These are phyloP conservation scores for Pichia nanzhaoensis DNA, from an alignment of 805 yeast genomes.

Conservation along the genomic window DNA sequence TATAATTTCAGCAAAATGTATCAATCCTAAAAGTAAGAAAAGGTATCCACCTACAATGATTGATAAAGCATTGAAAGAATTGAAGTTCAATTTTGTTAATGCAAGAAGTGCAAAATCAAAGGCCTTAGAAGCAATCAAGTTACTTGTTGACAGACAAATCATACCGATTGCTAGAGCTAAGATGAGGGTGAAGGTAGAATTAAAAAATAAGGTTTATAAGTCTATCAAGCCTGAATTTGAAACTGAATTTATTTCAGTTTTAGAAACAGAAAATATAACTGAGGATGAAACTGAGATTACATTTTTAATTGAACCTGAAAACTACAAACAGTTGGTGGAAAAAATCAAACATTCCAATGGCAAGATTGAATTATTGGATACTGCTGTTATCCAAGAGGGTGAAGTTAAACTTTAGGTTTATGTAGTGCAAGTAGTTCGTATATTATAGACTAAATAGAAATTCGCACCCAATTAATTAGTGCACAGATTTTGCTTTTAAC, in stretches of 20 bases:
- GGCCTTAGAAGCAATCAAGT: constrained; percentile 84
- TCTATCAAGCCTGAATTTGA: constrained; percentile 25
- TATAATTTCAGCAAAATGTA: constrained; percentile 81
- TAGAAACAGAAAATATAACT: constrained; percentile 10
- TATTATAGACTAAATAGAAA: too few species aligned
- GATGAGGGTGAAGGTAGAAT: constrained; percentile 73
- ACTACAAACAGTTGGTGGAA: constrained; percentile 32
- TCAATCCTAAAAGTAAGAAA: constrained; percentile 82
- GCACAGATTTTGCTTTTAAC: too few species aligned
- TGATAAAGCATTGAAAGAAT: constrained; percentile 71
- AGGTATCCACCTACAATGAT: constrained; percentile 94
- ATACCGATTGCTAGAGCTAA: constrained; percentile 92
- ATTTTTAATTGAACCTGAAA: constrained; percentile 21
- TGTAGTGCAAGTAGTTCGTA: neutral
- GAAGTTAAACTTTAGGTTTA: constrained; percentile 9
- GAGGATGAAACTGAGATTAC: constrained; percentile 13
- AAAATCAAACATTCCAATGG: constrained; percentile 37
- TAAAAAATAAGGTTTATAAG: constrained; percentile 48
- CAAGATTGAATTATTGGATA: constrained; percentile 36
- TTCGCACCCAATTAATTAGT: too few species aligned
- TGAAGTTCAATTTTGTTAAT: constrained; percentile 73
- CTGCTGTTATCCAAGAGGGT: constrained; percentile 24
- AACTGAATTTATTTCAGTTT: constrained; percentile 11
- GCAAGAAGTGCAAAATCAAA: constrained; percentile 61
- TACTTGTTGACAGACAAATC: constrained; percentile 68